phyloP scores from a whole-genome alignment of 2,329 filamentous ascomycete genomes.

The Hymenoscyphus scutula region DNA sequence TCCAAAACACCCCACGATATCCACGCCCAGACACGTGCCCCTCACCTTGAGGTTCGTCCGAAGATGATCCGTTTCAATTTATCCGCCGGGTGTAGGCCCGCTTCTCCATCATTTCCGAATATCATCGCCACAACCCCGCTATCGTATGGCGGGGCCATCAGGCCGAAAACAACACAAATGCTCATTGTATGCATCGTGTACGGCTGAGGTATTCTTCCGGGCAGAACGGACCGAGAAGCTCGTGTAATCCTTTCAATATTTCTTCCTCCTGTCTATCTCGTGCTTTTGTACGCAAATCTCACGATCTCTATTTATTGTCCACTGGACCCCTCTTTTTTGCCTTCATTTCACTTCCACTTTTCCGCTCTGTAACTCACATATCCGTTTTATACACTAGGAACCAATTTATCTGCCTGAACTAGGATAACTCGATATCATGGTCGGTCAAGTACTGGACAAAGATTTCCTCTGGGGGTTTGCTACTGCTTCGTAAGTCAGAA shows the following conservation, averaged over 20 bases:
- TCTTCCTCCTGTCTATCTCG: neutral
- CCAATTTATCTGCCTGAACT: neutral
- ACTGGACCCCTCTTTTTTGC: neutral
- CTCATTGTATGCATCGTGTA: constrained; percentile 16
- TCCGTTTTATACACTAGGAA: neutral
- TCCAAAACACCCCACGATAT: constrained; percentile 3
- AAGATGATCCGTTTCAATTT: constrained; percentile 13
- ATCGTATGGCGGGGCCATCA: constrained; percentile 22
- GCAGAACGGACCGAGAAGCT: constrained; percentile 29
- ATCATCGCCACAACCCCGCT: constrained; percentile 18
- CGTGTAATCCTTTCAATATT: constrained; percentile 7
- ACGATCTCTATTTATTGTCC: constrained; percentile 7
- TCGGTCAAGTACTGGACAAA: constrained; percentile 51
- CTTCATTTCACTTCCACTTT: constrained; percentile 10
- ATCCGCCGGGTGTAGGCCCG: constrained; percentile 24
- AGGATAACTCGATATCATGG: constrained; percentile 41
- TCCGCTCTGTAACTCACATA: constrained; percentile 6
- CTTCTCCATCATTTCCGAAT: constrained; percentile 14
- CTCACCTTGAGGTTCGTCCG: neutral
- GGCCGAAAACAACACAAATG: constrained; percentile 16
- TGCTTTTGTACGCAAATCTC: constrained; percentile 8
- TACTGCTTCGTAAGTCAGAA: constrained; percentile 65
- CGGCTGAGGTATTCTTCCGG: constrained; percentile 25
- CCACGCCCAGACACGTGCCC: constrained; percentile 9
- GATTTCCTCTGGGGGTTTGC: constrained; percentile 81